Percentiles rank a stretch among this genome's conserved stretches.
phyloP scores from a whole-genome alignment of 164 flowering plant species.

The Cinnamomum chago region DNA sequence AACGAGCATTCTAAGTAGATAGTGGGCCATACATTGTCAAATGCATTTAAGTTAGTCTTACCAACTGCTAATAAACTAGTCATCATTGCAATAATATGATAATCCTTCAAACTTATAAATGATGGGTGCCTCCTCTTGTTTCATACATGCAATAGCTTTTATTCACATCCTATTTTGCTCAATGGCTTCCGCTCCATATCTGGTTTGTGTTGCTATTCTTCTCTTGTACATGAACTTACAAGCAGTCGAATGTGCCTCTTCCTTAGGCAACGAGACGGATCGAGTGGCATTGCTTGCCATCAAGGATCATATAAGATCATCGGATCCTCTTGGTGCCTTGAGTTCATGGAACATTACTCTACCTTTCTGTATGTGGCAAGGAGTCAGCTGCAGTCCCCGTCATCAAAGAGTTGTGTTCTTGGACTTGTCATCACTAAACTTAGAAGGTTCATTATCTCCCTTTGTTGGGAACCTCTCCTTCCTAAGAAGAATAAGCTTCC shows the following conservation, averaged over 20 bases:
- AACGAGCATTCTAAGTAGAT: too few species aligned
- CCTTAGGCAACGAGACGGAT: conserved; percentile 11
- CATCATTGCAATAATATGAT: too few species aligned
- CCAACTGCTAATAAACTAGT: too few species aligned
- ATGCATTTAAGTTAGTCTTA: too few species aligned
- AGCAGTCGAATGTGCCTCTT: background rate
- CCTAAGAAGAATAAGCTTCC: conserved; percentile 31
- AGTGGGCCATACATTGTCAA: too few species aligned
- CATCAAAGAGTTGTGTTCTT: conserved; percentile 24
- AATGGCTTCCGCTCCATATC: background rate
- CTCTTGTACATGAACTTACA: background rate
- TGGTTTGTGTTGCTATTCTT: background rate
- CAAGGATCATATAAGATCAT: conserved; percentile 10
- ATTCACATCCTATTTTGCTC: too few species aligned
- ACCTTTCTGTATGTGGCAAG: conserved; percentile 19
- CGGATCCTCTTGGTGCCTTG: conserved; percentile 15
- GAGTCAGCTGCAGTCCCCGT: conserved; percentile 20
- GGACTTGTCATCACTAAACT: conserved; percentile 17
- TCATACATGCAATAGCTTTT: too few species aligned
- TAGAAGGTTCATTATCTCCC: conserved; percentile 35
- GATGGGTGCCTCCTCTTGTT: too few species aligned
- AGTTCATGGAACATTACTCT: conserved; percentile 18
- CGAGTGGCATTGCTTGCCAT: conserved; percentile 13
- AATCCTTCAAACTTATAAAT: too few species aligned
- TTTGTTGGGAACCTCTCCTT: conserved; percentile 41